Evolutionary conservation across 345 rosid genomes (phyloP), one percentile per base, ranked within the genome.

Genomic region (Euphorbia lathyris): DNA sequence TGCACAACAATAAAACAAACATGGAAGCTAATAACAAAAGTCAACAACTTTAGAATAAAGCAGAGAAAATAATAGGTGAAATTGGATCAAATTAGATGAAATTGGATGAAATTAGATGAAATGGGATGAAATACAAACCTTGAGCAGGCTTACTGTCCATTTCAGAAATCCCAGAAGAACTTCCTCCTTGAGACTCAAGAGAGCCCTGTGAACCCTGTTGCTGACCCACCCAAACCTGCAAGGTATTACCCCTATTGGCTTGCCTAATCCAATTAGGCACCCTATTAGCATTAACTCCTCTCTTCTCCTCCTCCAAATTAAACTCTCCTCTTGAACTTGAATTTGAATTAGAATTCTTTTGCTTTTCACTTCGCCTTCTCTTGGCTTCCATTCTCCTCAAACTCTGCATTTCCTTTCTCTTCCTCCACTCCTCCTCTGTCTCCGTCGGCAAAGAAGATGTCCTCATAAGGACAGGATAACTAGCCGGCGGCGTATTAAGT

Each of bases 371-470:
- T 71, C 96, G 80, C 74, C 96, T 83, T 72, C 90, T 83, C 80
- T 92, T 92, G 48, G 97, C 97, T 65, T 84, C 96, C 97, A 90
- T 83, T 64, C 97, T 86, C 79, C 96, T 83, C 55, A 86, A 56
- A 25, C 83, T 84, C 85, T 90, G 97, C 86, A 89, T 73, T 76
- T 86, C 93, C 83, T 88, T 90, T 62, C 98, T 86, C 85, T 88
- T 92, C 88, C 87, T 84, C 98, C 92, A 89, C 68, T 87, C 98
- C 65, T 90, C 99, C 68, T 90, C 97, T 9, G 92, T 85, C 90
- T 85, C 98, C 2, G 94, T 76, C 0, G 98, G 97, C 65, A 92
- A 81, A 67, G 99, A 92, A 65, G 96, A 82, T 43, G 97, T 73
- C 84, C 98, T 87, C 51, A 69, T 79, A 47, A 95, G 88, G n/a